Conservation (phyloP, 805 yeast species). For the Ogataea paraovalis region DNA sequence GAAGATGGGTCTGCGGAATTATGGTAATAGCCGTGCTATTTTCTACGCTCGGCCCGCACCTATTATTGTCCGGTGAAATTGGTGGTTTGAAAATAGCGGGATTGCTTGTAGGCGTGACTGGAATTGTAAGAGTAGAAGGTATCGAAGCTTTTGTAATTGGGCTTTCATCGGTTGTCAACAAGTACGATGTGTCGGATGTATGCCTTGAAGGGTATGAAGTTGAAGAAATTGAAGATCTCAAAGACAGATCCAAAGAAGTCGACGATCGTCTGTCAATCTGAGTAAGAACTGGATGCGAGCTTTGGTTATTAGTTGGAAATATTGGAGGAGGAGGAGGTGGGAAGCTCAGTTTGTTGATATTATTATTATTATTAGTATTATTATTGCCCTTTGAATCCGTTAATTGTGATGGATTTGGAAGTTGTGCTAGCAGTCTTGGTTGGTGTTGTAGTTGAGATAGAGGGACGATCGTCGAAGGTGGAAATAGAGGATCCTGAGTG, state of each 20-base stretch:
- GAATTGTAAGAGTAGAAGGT: not conserved
- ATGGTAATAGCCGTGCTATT: not conserved
- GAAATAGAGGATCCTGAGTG: no score
- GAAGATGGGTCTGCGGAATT: not conserved
- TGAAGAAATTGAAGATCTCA: not conserved
- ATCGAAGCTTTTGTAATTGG: not conserved
- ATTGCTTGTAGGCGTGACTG: not conserved
- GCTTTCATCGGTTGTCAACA: not conserved
- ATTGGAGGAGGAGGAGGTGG: not conserved
- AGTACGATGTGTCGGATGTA: constrained; percentile 1
- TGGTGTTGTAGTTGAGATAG: not conserved
- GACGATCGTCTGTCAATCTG: not conserved
- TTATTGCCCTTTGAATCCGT: no score
- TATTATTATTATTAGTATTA: no score
- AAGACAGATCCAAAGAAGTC: not conserved
- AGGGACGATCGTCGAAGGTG: not conserved
- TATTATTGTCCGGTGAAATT: not conserved
- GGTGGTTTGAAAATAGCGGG: not conserved
- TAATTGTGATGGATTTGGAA: not conserved
- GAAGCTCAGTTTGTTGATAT: not conserved
- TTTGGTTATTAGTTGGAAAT: not conserved
- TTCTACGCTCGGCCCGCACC: not conserved
- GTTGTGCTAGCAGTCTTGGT: not conserved
- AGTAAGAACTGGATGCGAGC: not conserved
- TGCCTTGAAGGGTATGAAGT: not conserved